These are phyloP conservation scores for Cichorium intybus DNA, from an alignment of 140 eudicot genomes.

Conservation along the genomic window DNA sequence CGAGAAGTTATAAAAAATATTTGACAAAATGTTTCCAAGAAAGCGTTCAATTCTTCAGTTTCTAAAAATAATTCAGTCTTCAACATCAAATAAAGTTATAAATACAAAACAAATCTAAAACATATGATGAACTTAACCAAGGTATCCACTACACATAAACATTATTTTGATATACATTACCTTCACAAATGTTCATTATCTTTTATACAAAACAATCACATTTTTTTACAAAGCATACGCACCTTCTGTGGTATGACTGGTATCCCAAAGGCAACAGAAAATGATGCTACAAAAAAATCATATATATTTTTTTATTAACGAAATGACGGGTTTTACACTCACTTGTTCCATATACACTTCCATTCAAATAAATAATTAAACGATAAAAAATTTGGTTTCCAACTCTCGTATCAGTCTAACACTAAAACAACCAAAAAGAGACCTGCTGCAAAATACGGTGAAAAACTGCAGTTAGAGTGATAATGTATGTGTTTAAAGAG, in stretches of 20 bases:
- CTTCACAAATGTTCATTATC: no score
- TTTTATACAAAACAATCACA: no score
- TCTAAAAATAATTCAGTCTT: no score
- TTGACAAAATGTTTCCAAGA: no score
- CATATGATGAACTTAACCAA: no score
- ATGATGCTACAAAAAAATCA: neutral
- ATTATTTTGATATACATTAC: no score
- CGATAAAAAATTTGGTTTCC: conserved; percentile 10
- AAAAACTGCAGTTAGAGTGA: conserved; percentile 15
- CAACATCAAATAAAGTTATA: no score
- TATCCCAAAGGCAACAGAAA: neutral
- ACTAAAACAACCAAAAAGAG: conserved; percentile 16
- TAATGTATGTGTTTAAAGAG: conserved; percentile 1
- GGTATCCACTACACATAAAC: no score
- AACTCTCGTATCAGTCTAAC: no score
- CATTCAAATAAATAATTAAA: conserved; percentile 10
- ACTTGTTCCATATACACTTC: conserved; percentile 13
- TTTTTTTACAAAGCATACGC: neutral
- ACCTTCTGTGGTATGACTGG: neutral
- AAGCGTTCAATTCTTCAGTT: no score
- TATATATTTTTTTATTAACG: neutral
- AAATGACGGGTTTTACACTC: conserved; percentile 12
- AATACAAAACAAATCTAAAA: no score
- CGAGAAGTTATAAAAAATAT: no score
- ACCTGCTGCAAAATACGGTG: conserved; percentile 23